Evolutionary conservation across 192 early-diverging fungal genomes (phyloP).

Genomic region (Globomyces pollinis-pini): DNA sequence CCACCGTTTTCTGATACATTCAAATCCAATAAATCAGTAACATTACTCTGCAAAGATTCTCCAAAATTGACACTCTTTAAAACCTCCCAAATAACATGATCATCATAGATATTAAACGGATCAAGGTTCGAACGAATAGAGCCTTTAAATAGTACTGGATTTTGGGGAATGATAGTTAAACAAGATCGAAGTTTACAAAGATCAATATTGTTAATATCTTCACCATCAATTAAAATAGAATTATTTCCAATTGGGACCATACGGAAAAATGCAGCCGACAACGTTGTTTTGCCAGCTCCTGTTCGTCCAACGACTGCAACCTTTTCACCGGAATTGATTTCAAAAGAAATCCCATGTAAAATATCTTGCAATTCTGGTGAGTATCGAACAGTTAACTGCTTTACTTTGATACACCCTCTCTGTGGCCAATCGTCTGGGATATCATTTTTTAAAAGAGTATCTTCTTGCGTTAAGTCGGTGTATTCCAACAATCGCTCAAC

Average conservation of each 20-base stretch:
- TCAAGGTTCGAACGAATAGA: conserved; percentile 74
- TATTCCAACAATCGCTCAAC: conserved; percentile 77
- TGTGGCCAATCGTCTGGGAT: conserved; percentile 56
- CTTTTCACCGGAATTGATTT: conserved; percentile 58
- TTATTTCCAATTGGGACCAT: conserved; percentile 53
- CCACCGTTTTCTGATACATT: conserved; percentile 59
- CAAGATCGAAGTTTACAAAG: conserved; percentile 46
- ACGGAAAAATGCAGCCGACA: conserved; percentile 66
- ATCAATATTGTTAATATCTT: conserved; percentile 58
- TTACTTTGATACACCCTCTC: conserved; percentile 59
- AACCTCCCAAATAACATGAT: conserved; percentile 67
- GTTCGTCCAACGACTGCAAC: conserved; percentile 49
- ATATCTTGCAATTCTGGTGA: conserved; percentile 55
- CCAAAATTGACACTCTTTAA: conserved; percentile 69
- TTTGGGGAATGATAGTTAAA: conserved; percentile 48
- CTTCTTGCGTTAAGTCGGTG: conserved; percentile 62
- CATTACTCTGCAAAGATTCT: conserved; percentile 25
- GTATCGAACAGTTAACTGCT: conserved; percentile 67
- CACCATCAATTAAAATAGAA: conserved; percentile 62
- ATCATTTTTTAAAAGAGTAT: conserved; percentile 45
- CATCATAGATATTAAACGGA: conserved; percentile 59
- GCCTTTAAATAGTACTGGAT: conserved; percentile 59
- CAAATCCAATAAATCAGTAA: conserved; percentile 7
- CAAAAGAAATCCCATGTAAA: conserved; percentile 64
- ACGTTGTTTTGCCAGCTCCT: conserved; percentile 73